Base-by-base conservation (phyloP, 2,329 filamentous ascomycete species). In the Fusarium protoensiforme region DNA sequence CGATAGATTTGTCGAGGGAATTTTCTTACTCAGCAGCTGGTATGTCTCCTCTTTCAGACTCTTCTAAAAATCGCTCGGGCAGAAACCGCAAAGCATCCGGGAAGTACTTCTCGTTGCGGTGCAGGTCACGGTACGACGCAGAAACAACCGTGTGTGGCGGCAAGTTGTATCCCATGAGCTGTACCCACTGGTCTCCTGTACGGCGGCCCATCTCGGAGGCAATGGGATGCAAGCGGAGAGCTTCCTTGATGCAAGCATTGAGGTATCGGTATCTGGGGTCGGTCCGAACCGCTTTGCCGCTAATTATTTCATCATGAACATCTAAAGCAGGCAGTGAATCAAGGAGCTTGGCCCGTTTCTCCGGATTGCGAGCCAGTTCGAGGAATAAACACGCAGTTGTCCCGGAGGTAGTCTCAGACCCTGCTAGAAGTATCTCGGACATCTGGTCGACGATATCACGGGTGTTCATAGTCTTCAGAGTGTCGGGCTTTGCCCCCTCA, bases 131-230 rank as follows among this genome's bases (percentile, higher is more conserved):
- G 36, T 59, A 59, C 4, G 35, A 39, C 5, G 56, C 36, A 13
- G 35, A 39, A 22, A 59, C 38, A 8, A 59, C 35, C 10, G 56
- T 59, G 20, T 59, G 56, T 10, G 56, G 56, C 5, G 56, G 56
- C 24, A 59, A 18, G 56, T 59, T 22, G n/a, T 59, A 41, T 59
- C 56, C 56, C 56, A 59, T 41, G 11, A 59, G 22, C 10, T 41
- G 22, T 11, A 59, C 35, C 56, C 56, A 59, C 27, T 59, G 56
- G 29, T 43, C 38, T 2, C 56, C 56, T n/a, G 56, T 59, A 8
- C 56, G 56, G 10, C 56, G 56, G 9, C 56, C 56, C 56, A 59
- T 59, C 56, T 59, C 56, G 16, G 56, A 59, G 10, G 56, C 56
- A 35, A 59, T 59, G 22, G 56, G 56, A 43, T 59, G 56, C 56